These are phyloP conservation scores for Boletus patriciae DNA, from an alignment of 768 basidiomycete genomes.

Conservation along the genomic window DNA sequence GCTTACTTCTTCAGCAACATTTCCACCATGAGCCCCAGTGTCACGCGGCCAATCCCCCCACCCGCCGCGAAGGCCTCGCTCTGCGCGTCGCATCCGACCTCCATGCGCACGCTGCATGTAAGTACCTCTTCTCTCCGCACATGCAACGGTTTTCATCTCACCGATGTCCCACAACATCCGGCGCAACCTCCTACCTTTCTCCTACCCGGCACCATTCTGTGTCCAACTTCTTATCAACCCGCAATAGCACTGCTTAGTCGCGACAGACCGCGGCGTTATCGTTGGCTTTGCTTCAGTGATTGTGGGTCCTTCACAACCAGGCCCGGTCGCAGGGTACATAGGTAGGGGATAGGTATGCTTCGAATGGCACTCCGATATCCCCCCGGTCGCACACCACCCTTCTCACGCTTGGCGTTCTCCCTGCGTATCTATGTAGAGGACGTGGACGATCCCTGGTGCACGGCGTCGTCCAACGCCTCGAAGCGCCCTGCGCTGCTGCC, in stretches of 20 bases:
- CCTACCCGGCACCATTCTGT: constrained; percentile 33
- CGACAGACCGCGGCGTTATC: constrained; percentile 19
- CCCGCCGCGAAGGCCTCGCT: constrained; percentile 11
- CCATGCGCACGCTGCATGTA: constrained; percentile 29
- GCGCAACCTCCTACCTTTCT: constrained; percentile 27
- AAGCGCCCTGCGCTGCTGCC: constrained; percentile 6
- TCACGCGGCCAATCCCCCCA: neutral
- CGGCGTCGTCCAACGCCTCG: constrained; percentile 27
- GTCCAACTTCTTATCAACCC: constrained; percentile 33
- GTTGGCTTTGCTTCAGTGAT: constrained; percentile 33
- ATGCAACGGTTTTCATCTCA: constrained; percentile 1
- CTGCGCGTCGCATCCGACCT: constrained; percentile 29
- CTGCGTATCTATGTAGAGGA: constrained; percentile 28
- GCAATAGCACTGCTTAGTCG: constrained; percentile 30
- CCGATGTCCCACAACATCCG: neutral
- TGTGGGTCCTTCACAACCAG: constrained; percentile 6
- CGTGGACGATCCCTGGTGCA: constrained; percentile 32
- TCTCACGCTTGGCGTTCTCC: constrained; percentile 33
- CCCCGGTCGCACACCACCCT: constrained; percentile 20
- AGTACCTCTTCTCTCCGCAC: constrained; percentile 6
- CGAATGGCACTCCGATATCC: constrained; percentile 5
- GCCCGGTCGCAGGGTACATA: neutral
- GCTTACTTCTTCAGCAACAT: neutral
- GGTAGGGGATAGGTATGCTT: neutral
- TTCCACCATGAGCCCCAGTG: constrained; percentile 9